Percentiles rank a stretch among this genome's conserved stretches.
phyloP scores from a whole-genome alignment of 768 basidiomycete species.

The Serendipita sp. region DNA sequence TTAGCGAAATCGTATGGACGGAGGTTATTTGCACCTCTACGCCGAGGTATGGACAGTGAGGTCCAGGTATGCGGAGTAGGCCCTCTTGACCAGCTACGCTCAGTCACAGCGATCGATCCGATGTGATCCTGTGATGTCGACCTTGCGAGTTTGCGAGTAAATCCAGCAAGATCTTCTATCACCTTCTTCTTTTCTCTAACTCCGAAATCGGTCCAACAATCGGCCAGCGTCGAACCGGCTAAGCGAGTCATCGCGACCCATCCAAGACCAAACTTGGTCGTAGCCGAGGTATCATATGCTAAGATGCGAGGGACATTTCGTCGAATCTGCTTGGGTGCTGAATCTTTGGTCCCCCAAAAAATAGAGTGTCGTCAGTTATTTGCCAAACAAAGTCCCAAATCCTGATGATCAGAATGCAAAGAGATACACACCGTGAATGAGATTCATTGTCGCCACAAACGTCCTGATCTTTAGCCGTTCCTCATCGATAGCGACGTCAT shows the following conservation, averaged over 20 bases:
- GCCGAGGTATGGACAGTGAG: not conserved
- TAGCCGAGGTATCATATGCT: not conserved
- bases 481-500: slow-evolving; percentile 5
- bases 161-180: not conserved
- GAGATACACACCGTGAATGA: not conserved
- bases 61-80: not conserved
- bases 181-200: not conserved
- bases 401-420: not conserved
- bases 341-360: not conserved
- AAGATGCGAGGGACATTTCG: not conserved
- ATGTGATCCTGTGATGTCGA: not conserved
- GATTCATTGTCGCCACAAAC: not conserved
- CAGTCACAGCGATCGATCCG: not conserved
- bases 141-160: not conserved
- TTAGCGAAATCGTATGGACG: not conserved
- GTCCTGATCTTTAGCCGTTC: not conserved
- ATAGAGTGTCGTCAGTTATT: not conserved
- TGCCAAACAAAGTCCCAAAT: not conserved
- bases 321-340: not conserved
- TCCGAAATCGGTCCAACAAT: not conserved
- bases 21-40: not conserved
- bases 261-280: not conserved
- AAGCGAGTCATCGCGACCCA: slow-evolving; percentile 5
- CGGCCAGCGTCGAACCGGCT: not conserved
- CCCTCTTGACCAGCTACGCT: not conserved